Base-by-base conservation (phyloP, 129 eudicot genomes). In the Escallonia herrerae region DNA sequence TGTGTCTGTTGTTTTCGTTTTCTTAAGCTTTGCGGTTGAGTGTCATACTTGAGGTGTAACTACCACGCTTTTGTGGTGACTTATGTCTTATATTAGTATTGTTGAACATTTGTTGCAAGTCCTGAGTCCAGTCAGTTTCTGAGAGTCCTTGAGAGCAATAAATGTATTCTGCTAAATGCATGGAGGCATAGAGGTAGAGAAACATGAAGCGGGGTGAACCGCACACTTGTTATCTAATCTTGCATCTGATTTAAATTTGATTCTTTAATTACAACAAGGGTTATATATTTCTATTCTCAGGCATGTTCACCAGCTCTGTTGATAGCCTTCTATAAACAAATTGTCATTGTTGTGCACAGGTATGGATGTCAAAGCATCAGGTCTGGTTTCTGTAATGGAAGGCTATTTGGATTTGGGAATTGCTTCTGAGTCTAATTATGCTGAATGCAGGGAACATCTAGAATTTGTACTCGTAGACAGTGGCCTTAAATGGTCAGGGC, bases 211-310 rank as follows among this genome's bases (percentile, higher is more conserved):
- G 3, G 11, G 9, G 11, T 3, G 11, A 3, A 13, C 33, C 15
- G 33, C 3, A 53, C 14, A 45, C 14, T 65, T 70, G 43, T 78
- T 40, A 49, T 53, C 6, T 22, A 33, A 66, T 54, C 61, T 45
- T 67, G 40, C 41, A 38, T 46, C 13, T 44, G 58, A 47, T 56
- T 56, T 15, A 6, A 40, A 40, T 13, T 49, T 40, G 51, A 41
- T 51, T 58, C 14, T 65, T 58, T 48, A 43, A 52, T 12, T 66
- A 15, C 15, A 56, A 52, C 57, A 49, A 40, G 48, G 40, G 4
- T 59, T 42, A 42, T 52, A 71, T 75, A 39, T 15, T 7, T 38
- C 63, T 44, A 40, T 40, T 78, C 74, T 72, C 78, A 75, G 81
- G 78, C 41, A 40, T 40, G 58, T 38, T 64, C 41, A 60, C 67